phyloP scores from a whole-genome alignment of 2,329 filamentous ascomycete species.

The Xylaria sp. region DNA sequence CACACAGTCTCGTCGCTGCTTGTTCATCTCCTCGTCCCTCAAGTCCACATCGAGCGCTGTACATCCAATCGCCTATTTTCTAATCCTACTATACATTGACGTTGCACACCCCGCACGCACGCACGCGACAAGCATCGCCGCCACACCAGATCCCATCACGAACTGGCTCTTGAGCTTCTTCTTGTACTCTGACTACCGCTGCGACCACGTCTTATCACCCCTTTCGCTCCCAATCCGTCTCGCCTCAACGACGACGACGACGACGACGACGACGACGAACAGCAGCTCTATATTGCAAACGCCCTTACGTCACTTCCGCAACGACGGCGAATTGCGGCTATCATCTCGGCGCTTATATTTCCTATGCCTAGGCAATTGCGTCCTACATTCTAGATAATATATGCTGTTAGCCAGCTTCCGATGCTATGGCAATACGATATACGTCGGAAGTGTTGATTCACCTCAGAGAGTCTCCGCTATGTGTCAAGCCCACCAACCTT shows the following conservation, averaged over 20 bases:
- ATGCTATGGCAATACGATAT: conserved; percentile 73
- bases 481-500: conserved; percentile 79
- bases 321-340: background rate
- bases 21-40: conserved; percentile 15
- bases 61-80: background rate
- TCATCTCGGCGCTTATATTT: conserved; percentile 1
- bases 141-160: conserved; percentile 13
- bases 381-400: conserved; percentile 26
- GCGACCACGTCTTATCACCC: conserved; percentile 20
- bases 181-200: conserved; percentile 10
- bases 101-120: conserved; percentile 35
- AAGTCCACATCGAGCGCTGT: conserved; percentile 5
- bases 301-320: background rate
- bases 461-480: conserved; percentile 84
- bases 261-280: conserved; percentile 5
- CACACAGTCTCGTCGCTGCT: background rate
- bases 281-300: background rate
- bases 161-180: conserved; percentile 12
- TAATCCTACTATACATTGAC: conserved; percentile 11
- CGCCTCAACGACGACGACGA: background rate
- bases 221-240: conserved; percentile 6
- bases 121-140: conserved; percentile 18
- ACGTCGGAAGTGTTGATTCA: conserved; percentile 78
- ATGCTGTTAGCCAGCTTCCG: conserved; percentile 33
- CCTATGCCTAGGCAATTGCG: conserved; percentile 20